A percentile compares a stretch with the other conserved stretches of the same genome.
phyloP scores from a whole-genome alignment of 306 rosid species.

The Arachis stenosperma region DNA sequence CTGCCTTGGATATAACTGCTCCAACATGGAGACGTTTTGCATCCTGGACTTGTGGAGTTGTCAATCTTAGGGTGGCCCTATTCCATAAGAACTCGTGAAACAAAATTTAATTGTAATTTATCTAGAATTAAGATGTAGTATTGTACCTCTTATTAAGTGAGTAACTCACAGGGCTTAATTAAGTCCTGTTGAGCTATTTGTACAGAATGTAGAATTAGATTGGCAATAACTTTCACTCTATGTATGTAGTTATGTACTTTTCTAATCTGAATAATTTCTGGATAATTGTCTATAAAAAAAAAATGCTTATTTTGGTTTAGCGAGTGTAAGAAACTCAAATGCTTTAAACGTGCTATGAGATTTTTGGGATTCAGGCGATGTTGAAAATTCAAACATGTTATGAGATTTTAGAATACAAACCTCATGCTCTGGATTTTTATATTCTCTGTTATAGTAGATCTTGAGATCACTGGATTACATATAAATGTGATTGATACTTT shows the following conservation, averaged over 20 bases:
- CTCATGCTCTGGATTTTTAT: not conserved
- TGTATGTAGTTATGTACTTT: constrained; percentile 35
- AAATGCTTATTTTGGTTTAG: constrained; percentile 15
- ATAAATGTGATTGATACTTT: not conserved
- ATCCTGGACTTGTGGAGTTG: constrained; percentile 16
- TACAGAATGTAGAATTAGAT: constrained; percentile 37
- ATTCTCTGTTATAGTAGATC: not conserved
- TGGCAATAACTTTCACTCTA: constrained; percentile 25
- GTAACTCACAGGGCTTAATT: constrained; percentile 7
- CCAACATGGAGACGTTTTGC: constrained; percentile 9
- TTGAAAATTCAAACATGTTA: not conserved
- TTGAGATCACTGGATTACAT: constrained; percentile 2
- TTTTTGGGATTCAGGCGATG: not conserved
- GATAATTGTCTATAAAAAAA: not conserved
- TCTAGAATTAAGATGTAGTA: constrained; percentile 20
- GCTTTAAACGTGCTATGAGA: not conserved
- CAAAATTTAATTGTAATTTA: constrained; percentile 28
- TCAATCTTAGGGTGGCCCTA: constrained; percentile 34
- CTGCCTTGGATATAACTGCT: constrained; percentile 25
- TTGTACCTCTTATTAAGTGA: constrained; percentile 33
- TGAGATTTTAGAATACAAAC: not conserved
- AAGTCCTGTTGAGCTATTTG: constrained; percentile 23
- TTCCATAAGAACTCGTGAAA: constrained; percentile 11
- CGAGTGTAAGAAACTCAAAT: not conserved
- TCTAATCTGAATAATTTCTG: not conserved